Evolutionary conservation across 2,329 filamentous ascomycete species (phyloP).

Genomic region (Calonectria pteridis): DNA sequence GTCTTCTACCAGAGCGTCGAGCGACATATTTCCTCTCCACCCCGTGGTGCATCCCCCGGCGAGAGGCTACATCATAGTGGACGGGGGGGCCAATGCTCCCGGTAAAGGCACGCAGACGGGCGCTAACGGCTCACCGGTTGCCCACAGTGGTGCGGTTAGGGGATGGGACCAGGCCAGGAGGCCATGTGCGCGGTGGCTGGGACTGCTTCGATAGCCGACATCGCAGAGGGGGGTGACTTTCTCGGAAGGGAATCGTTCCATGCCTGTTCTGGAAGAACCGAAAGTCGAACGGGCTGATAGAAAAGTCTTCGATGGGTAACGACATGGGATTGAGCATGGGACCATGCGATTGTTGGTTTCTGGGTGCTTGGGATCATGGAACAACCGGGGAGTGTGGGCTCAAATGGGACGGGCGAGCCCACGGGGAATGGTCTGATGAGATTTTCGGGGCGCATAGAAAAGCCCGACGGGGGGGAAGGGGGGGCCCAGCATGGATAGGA

Average conservation of each 20-base stretch:
- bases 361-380: constrained; percentile 22
- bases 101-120: constrained; percentile 3
- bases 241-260: constrained; percentile 35
- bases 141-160: constrained; percentile 26
- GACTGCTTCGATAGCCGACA: constrained; percentile 24
- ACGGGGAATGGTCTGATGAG: constrained; percentile 43
- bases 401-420: constrained; percentile 19
- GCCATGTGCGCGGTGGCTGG: constrained; percentile 18
- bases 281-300: constrained; percentile 19
- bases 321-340: constrained; percentile 7
- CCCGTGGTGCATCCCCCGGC: constrained; percentile 5
- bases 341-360: constrained; percentile 31
- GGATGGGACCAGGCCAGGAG: constrained; percentile 7
- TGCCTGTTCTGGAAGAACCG: constrained; percentile 39
- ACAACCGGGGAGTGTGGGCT: constrained; percentile 9
- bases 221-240: constrained; percentile 17
- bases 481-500: constrained; percentile 20
- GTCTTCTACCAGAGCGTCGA: neutral
- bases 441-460: constrained; percentile 30
- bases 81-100: constrained; percentile 1
- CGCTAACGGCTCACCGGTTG: constrained; percentile 16
- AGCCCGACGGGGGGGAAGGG: constrained; percentile 25
- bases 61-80: neutral
- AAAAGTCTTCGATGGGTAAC: neutral
- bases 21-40: constrained; percentile 8